Evolutionary conservation across 176 grass and related monocot genomes (phyloP), one percentile per base, ranked within the genome.

Genomic region (Elymus sibiricus): DNA sequence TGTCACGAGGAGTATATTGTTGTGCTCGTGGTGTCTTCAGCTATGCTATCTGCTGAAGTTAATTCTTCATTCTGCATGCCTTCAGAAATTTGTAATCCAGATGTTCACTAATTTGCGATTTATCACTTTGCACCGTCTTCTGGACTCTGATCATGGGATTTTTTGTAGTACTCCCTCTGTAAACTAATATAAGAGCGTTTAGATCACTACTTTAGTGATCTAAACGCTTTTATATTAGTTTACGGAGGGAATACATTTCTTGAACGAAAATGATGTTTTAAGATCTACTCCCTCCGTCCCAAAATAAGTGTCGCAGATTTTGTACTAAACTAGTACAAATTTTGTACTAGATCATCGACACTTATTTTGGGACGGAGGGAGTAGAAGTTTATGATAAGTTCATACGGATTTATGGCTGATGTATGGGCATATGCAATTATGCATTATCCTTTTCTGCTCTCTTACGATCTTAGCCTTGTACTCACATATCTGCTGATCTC

Each of bases 401-500:
- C 0, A 2, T 31, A 29, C 5, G 7, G 19, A n/a, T 38, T 17
- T 17, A 37, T 78, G 16, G 29, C n/a, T 38, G 29, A 68, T 71
- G 27, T 42, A 25, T 61, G 29, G 11, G 5, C 62, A 76, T 28
- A 56, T 21, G 16, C 31, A 39, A 64, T 60, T 38, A 65, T 43
- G n/a, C 42, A 39, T 55, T 60, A 7, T 81, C 13, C 22, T 21
- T 37, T 72, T 72, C 6, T 85, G 17, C 14, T 69, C n/a, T 77
- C 76, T 76, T 81, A n/a, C 82, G 12, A 44, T 77, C 62, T 62
- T 53, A 53, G 4, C 35, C 42, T 35, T 85, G 46, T 7, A 32
- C 71, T 88, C 62, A 85, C 53, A 71, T 72, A 64, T 85, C 4
- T 70, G 24, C 39, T 31, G 24, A 55, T 65, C 40, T 85, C 42